phyloP scores from a whole-genome alignment of 805 yeast species.

The Candida sonorensis region DNA sequence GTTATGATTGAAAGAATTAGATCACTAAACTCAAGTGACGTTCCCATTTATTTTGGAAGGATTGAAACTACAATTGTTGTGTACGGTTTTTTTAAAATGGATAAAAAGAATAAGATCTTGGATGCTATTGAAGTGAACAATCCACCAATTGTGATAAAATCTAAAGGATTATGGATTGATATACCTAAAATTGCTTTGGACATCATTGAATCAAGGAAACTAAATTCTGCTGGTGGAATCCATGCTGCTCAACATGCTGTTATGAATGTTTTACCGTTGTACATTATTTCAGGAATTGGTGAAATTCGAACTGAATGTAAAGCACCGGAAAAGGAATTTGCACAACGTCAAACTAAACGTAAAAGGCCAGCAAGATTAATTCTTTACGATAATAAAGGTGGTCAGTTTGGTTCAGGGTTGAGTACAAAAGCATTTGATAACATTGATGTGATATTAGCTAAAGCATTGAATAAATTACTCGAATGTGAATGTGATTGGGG shows the following conservation, averaged over 20 bases:
- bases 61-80: conserved; percentile 69
- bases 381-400: conserved; percentile 80
- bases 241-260: conserved; percentile 95
- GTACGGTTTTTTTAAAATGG: conserved; percentile 89
- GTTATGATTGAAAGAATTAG: conserved; percentile 58
- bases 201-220: conserved; percentile 44
- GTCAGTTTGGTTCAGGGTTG: conserved; percentile 72
- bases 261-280: conserved; percentile 70
- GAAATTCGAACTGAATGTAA: conserved; percentile 93
- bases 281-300: conserved; percentile 62
- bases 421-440: conserved; percentile 75
- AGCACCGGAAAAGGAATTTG: conserved; percentile 95
- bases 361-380: conserved; percentile 83
- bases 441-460: conserved; percentile 55
- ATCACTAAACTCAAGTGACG: conserved; percentile 39
- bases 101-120: conserved; percentile 66
- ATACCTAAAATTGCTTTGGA: conserved; percentile 63
- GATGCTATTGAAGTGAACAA: conserved; percentile 91
- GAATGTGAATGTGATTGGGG: conserved; percentile 65
- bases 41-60: conserved; percentile 71
- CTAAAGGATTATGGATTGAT: conserved; percentile 92
- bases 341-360: conserved; percentile 61
- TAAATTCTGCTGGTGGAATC: conserved; percentile 84
- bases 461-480: conserved; percentile 51
- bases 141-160: conserved; percentile 64